Evolutionary conservation across 108 stramenopile species (phyloP), one percentile per base, ranked within the genome.

Genomic region (Cyclotella cryptica): DNA sequence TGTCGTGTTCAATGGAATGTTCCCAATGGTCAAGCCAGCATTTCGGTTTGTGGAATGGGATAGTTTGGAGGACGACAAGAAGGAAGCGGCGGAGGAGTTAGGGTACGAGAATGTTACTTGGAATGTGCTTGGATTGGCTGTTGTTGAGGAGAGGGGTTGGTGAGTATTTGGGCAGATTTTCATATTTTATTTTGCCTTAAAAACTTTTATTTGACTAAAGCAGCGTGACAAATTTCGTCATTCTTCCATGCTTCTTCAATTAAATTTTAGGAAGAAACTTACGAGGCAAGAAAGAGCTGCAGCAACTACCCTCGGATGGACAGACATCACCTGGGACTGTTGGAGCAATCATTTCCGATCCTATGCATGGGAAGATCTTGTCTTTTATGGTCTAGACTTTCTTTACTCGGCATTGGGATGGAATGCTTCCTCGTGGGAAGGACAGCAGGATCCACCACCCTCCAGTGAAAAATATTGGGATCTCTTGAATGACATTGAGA

Each of bases 301-400:
- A 0, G 70, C 70, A 17, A 55, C 43, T 18, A 69, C 53, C 2
- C 24, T 83, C 9, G 75, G 75, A 39, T 83, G 75, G 66, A 72
- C 52, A 27, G 69, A 78, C 17, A 39, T 47, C 27, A 46, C 54
- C 7, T 86, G 85, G 85, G 85, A 86, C 58, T 86, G 85, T 69
- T 82, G 77, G 70, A 42, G 30, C 15, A 84, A 75, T 51, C 78
- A 84, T 53, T 84, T 69, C 55, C 5, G 21, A 22, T 68, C 66
- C 22, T 84, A 74, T 58, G 14, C 45, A 17, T 84, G 78, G 78
- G 62, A 55, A 6, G 71, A 76, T 35, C 67, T 82, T 1, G 44
- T 44, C 14, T 39, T 62, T 24, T 53, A 72, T 14, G 77, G 71
- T 15, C 26, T 82, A 13, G 64, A 74, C 43, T 43, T 61, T 40